Base-by-base conservation (phyloP, 192 early-diverging fungal species). In the Gorgonomyces haynaldii region DNA sequence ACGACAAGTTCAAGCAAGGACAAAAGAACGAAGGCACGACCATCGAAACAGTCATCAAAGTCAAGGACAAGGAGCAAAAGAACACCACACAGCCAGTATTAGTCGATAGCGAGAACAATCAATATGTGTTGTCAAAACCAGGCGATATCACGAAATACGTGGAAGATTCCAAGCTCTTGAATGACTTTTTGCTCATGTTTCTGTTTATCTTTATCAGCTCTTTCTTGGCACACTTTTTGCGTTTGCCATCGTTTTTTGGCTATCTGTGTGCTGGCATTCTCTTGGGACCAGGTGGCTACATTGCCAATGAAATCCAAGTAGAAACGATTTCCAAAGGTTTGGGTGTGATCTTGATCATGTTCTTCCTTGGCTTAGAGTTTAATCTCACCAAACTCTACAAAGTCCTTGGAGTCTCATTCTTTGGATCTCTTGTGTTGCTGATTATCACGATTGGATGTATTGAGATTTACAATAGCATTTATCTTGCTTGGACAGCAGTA, bases 281-380 rank as follows among this genome's bases (percentile, higher is more conserved):
- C n/a, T 40, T 62, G 20, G 72, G 72, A 4, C 64, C 70, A 3
- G 53, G 58, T 4, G 65, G 61, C 5, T 62, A n/a, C 7, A 49
- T 61, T 26, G 5, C 55, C 20, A 79, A 74, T 37, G 45, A 60
- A 1, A 68, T 78, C 28, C 61, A 72, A 47, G 61, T 73, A 16
- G 76, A 78, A 52, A 78, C 76, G 22, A 41, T 78, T 3, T 60
- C 74, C 0, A 63, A 69, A 28, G 58, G 58, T 5, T 48, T 78
- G 1, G 76, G 76, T 8, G 67, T 78, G 3, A 57, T 75, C 1
- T 62, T 78, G 20, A 75, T 78, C 13, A 62, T 78, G 4, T 78
- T 78, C 48, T 62, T 78, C 4, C 51, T 78, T 3, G 76, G 76
- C 0, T 43, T 78, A 8, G 76, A 79, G 42, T 78, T 76, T 44